Evolutionary conservation across 2,329 filamentous ascomycete species (phyloP).

Genomic region (Beauveria sp.): DNA sequence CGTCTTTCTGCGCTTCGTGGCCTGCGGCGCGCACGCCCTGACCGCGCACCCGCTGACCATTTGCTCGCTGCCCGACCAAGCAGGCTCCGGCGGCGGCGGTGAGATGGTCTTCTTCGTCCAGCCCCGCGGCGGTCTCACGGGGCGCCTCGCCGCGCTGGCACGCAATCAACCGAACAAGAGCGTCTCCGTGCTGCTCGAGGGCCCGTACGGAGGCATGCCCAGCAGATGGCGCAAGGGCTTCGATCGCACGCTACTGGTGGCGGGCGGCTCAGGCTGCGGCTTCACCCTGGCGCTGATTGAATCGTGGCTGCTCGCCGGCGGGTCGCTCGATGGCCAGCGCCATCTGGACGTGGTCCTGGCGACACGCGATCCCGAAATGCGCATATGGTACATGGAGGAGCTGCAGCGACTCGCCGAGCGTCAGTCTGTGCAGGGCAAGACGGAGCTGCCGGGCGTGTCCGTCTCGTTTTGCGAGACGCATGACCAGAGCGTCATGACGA

Average conservation of each 20-base stretch:
- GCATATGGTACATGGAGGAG: slow-evolving; percentile 21
- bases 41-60: slow-evolving; percentile 49
- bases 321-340: neutral
- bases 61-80: slow-evolving; percentile 35
- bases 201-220: slow-evolving; percentile 49
- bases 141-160: slow-evolving; percentile 33
- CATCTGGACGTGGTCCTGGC: slow-evolving; percentile 19
- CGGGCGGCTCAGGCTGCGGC: slow-evolving; percentile 49
- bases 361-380: slow-evolving; percentile 21
- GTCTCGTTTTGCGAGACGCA: slow-evolving; percentile 12
- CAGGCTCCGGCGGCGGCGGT: slow-evolving; percentile 13
- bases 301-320: slow-evolving; percentile 17
- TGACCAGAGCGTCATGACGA: neutral
- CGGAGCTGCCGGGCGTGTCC: slow-evolving; percentile 8
- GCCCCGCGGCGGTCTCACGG: slow-evolving; percentile 41
- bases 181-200: slow-evolving; percentile 45
- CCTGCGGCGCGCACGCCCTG: slow-evolving; percentile 33
- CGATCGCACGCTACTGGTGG: slow-evolving; percentile 39
- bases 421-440: neutral
- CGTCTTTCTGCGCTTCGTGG: slow-evolving; percentile 45
- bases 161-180: slow-evolving; percentile 25
- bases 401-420: slow-evolving; percentile 13
- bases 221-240: slow-evolving; percentile 28
- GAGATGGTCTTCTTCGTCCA: slow-evolving; percentile 48
- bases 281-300: slow-evolving; percentile 43